Base-by-base conservation (phyloP, 495 filamentous ascomycete genomes). In the Talaromyces stipitatus region DNA sequence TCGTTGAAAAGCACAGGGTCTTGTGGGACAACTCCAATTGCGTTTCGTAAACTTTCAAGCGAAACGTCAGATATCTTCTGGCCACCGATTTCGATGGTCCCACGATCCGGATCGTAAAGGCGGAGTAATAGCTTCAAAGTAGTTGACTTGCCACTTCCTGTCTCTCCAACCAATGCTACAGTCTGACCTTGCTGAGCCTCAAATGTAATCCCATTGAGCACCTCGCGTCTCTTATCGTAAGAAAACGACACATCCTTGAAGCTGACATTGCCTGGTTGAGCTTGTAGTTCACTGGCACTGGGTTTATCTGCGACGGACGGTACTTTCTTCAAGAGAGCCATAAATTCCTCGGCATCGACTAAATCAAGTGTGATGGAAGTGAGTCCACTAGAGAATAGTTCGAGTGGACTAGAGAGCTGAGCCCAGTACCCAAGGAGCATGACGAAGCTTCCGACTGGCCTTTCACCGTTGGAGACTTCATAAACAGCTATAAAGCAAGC, bases 81-180 rank as follows among this genome's bases (percentile, higher is more conserved):
- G 7, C 87, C 92, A 64, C 97, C 94, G 30, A 98, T 75, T 29
- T 86, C 79, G 4, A 97, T 84, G 22, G 81, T 70, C 28, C 92
- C 92, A 47, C 79, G 82, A 26, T 95, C 85, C 10, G 94, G 91
- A 58, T 90, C 81, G 66, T 98, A 98, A 65, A 97, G 97, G 26
- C 94, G 80, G 67, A 96, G 90, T 9, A 97, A 86, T 18, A 98
- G 74, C 11, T 91, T 92, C 22, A 98, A 85, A n/a, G 97, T 88
- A 2, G 92, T 97, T 60, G 85, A 89, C 72, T 98, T 98, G 55
- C 94, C 87, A 52, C 87, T 89, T 7, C 92, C 91, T 23, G 90
- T 91, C 14, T 91, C 85, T 11, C 94, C 88, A 22, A 95, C 90
- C n/a, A 98, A 73, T 7, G 92, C 91, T 16, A 89, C 89, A 23